Base-by-base conservation (phyloP, 805 yeast genomes). In the Nakazawaea wyomingensis region DNA sequence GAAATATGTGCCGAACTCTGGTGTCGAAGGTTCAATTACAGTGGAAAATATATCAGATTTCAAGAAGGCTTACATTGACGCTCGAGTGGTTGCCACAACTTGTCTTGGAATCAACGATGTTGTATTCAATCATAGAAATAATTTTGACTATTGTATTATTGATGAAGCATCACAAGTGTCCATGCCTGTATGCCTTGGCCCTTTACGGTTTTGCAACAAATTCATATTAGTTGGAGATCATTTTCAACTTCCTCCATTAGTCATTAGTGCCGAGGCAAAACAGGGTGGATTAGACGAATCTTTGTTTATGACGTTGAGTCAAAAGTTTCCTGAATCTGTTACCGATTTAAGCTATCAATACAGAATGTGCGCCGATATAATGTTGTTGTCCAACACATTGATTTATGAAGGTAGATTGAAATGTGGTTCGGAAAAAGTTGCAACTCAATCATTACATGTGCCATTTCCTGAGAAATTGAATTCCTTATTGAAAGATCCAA, bases 151-250 rank as follows among this genome's bases (percentile, higher is more conserved):
- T 56, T 95, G 97, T 56, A 89, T 93, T 33, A 74, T 93, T 34
- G 99, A 93, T 60, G 99, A 93, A 60, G 98, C 98, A 0, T 89
- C 97, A 1, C 99, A 93, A 56, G 85, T 91, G 0, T 83, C 97
- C 0, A 71, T 91, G 71, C 99, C 99, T 0, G 72, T 86, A 5
- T 85, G 95, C 52, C 60, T 93, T 22, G 99, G 98, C 0, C 98
- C 99, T 0, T 60, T 93, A 37, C 62, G 89, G 26, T 76, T 74
- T 50, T 82, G 89, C 27, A 82, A 83, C 35, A 85, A 76, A 59
- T 93, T 91, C 57, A 73, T 93, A 1, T 70, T 93, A 47, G 97
- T 93, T n/a, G 99, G 99, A 8, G 99, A 93, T 58, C 98, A 93
- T 59, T 78, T 75, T 50, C 99, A 93, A 60, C 67, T 93, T 20